Evolutionary conservation across 225 moss, liverwort and hornwort species (phyloP).

Genomic region (Lunularia cruciata): DNA sequence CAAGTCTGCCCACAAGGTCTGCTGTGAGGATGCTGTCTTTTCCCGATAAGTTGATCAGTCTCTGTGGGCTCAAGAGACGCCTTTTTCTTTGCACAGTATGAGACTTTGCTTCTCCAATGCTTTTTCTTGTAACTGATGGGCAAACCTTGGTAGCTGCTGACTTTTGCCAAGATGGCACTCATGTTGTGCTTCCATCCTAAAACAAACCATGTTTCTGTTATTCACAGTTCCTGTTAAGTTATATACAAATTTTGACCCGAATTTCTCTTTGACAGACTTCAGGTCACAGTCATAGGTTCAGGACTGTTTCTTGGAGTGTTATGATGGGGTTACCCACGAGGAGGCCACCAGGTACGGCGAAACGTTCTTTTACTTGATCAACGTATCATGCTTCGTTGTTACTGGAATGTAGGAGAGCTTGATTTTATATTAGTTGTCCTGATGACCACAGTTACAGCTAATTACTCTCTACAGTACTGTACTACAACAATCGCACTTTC

Average conservation of each 20-base stretch:
- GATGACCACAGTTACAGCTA: too few relatives aligned
- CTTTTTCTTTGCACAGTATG: slow-evolving; percentile 17
- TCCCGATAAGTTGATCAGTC: slow-evolving; percentile 13
- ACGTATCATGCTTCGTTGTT: neutral
- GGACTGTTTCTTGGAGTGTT: slow-evolving; percentile 58
- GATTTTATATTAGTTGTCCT: neutral
- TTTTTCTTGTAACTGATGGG: neutral
- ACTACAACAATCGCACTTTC: too few relatives aligned
- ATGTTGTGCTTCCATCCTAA: neutral
- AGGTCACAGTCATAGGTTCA: slow-evolving; percentile 53
- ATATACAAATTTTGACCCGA: neutral
- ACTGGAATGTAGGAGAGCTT: neutral
- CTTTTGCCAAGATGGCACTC: neutral
- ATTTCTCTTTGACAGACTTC: neutral
- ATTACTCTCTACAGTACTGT: too few relatives aligned
- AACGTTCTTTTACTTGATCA: neutral
- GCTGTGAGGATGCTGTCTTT: slow-evolving; percentile 6
- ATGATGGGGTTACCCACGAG: slow-evolving; percentile 56
- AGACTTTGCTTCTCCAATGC: slow-evolving; percentile 6
- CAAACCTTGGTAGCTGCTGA: neutral
- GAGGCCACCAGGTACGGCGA: slow-evolving; percentile 43
- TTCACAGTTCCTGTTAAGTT: neutral
- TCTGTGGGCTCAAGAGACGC: slow-evolving; percentile 10
- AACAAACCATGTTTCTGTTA: neutral
- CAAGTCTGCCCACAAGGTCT: slow-evolving; percentile 47